Percentiles rank a stretch among this genome's conserved stretches.
Conservation (phyloP, 1,139 yeast genomes). For the Candida labiduridarum region DNA sequence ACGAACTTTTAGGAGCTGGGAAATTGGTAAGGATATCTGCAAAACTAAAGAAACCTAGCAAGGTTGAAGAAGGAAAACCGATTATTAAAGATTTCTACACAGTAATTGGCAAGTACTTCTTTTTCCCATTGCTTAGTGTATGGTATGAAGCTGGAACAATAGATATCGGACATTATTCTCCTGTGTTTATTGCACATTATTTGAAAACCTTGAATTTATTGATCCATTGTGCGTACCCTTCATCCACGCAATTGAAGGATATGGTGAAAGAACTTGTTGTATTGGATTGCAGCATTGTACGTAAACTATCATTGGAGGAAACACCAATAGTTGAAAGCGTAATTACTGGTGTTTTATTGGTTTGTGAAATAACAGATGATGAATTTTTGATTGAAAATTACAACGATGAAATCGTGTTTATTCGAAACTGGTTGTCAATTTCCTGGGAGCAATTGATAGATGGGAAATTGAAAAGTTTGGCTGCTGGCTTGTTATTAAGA, state of each 20-base stretch:
- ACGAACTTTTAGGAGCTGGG: slow-evolving; percentile 43
- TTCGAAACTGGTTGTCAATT: slow-evolving; percentile 43
- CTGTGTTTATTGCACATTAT: slow-evolving; percentile 59
- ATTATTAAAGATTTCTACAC: slow-evolving; percentile 41
- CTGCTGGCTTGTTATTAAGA: slow-evolving; percentile 52
- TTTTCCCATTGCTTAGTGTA: slow-evolving; percentile 56
- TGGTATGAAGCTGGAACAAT: slow-evolving; percentile 54
- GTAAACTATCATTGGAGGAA: slow-evolving; percentile 26
- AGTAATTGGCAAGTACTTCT: slow-evolving; percentile 48
- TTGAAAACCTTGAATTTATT: slow-evolving; percentile 59
- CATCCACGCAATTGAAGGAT: slow-evolving; percentile 49
- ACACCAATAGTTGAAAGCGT: slow-evolving; percentile 47
- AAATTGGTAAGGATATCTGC: slow-evolving; percentile 53
- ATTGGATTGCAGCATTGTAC: slow-evolving; percentile 33
- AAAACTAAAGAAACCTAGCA: slow-evolving; percentile 11
- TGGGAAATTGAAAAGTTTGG: slow-evolving; percentile 44
- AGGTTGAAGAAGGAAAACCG: slow-evolving; percentile 14
- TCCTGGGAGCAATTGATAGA: slow-evolving; percentile 53
- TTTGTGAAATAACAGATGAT: slow-evolving; percentile 47
- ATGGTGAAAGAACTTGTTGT: slow-evolving; percentile 59
- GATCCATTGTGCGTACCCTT: slow-evolving; percentile 60
- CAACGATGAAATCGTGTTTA: slow-evolving; percentile 30
- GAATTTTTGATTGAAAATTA: slow-evolving; percentile 32
- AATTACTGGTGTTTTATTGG: slow-evolving; percentile 48
- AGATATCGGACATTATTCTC: slow-evolving; percentile 56